A percentile compares a stretch with the other conserved stretches of the same genome.
Evolutionary conservation across 257 asterid genomes (phyloP).

Genomic region (Solanum sejunctum): DNA sequence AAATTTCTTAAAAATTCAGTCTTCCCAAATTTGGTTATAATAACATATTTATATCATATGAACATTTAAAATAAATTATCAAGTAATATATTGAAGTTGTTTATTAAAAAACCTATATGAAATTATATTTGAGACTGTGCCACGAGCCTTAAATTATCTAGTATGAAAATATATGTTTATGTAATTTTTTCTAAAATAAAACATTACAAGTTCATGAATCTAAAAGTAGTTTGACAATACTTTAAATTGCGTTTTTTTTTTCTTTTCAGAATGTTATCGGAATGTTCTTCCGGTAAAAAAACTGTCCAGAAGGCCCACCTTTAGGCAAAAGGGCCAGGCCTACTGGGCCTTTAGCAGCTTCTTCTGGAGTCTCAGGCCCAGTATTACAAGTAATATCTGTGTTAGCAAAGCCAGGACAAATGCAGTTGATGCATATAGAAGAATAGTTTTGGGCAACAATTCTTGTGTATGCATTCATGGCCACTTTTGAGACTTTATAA

Average conservation of each 20-base stretch:
- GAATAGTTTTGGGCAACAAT: constrained; percentile 12
- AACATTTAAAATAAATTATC: no score
- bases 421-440: constrained; percentile 5
- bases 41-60: no score
- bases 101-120: no score
- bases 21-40: no score
- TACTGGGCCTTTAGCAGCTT: constrained; percentile 10
- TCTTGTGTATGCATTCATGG: constrained; percentile 17
- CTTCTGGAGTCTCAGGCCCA: background rate
- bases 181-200: no score
- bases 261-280: background rate
- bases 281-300: background rate
- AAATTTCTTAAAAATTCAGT: no score
- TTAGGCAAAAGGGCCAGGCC: constrained; percentile 9
- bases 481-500: constrained; percentile 21
- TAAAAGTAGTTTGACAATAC: background rate
- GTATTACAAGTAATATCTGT: constrained; percentile 8
- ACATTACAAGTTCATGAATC: background rate
- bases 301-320: constrained; percentile 17
- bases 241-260: background rate
- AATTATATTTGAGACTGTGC: no score
- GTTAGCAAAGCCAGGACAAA: constrained; percentile 13
- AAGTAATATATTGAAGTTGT: no score
- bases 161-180: no score
- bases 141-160: no score